Evolutionary conservation across 768 basidiomycete species (phyloP).

Genomic region (Calocybe gangraenosa): DNA sequence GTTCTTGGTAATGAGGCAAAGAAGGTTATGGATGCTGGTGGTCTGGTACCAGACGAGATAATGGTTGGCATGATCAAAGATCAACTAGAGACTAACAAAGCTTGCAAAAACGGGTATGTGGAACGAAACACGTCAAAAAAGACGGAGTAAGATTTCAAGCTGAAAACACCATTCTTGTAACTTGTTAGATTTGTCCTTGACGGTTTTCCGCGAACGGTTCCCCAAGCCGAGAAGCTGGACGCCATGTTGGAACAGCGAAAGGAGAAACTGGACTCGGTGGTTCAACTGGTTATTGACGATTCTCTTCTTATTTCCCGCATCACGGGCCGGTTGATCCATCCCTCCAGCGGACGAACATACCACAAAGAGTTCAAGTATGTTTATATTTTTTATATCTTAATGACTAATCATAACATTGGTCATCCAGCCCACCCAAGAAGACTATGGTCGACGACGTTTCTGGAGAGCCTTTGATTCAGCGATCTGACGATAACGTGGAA

Average conservation of each 20-base stretch:
- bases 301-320: conserved; percentile 96
- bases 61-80: conserved; percentile 97
- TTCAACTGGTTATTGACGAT: conserved; percentile 91
- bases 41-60: conserved; percentile 94
- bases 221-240: conserved; percentile 95
- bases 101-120: conserved; percentile 92
- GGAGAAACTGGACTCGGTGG: conserved; percentile 89
- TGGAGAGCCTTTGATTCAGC: conserved; percentile 94
- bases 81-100: conserved; percentile 89
- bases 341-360: conserved; percentile 84
- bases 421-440: conserved; percentile 91
- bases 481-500: conserved; percentile 97
- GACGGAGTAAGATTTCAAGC: not conserved
- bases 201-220: conserved; percentile 98
- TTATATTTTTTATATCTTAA: too few relatives aligned
- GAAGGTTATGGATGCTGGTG: conserved; percentile 96
- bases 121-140: conserved; percentile 2
- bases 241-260: conserved; percentile 78
- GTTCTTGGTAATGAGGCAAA: conserved; percentile 88
- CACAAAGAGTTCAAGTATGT: conserved; percentile 93
- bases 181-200: conserved; percentile 87
- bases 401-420: not conserved
- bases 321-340: conserved; percentile 93
- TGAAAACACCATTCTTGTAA: conserved; percentile 15
- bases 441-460: conserved; percentile 89